Conservation (phyloP, 352 stramenopile species). For the Phytopythium litorale region DNA sequence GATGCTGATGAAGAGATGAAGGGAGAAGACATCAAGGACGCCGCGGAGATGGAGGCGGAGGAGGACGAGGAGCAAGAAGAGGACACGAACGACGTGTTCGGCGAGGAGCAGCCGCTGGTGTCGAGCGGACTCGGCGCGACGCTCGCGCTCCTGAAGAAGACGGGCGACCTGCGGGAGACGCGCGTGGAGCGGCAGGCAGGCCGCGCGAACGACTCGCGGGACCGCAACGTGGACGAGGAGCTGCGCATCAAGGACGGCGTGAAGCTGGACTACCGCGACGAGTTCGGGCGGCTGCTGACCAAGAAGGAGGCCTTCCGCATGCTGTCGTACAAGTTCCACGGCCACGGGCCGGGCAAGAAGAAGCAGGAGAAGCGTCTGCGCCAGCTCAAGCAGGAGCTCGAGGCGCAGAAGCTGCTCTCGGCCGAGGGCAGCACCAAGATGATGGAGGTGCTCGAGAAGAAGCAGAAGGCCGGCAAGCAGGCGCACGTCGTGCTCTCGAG, state of each 20-base stretch:
- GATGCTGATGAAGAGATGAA: constrained; percentile 35
- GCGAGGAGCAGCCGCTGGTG: constrained; percentile 83
- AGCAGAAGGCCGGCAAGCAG: constrained; percentile 78
- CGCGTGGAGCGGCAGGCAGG: constrained; percentile 90
- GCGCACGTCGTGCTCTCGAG: constrained; percentile 81
- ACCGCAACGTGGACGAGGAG: constrained; percentile 90
- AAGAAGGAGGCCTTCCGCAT: constrained; percentile 98
- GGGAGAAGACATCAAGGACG: constrained; percentile 10
- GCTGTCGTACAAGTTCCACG: constrained; percentile 98
- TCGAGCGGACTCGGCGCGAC: constrained; percentile 89
- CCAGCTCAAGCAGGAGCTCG: constrained; percentile 80
- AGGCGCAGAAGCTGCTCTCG: constrained; percentile 68
- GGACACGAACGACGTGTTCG: constrained; percentile 56
- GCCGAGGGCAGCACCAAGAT: constrained; percentile 78
- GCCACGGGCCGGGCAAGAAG: constrained; percentile 95
- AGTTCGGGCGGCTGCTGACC: constrained; percentile 95
- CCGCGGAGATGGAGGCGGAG: constrained; percentile 18
- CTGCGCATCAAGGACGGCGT: constrained; percentile 82
- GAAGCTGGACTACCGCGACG: constrained; percentile 96
- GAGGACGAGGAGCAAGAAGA: constrained; percentile 37
- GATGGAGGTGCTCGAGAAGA: constrained; percentile 85
- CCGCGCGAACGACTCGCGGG: constrained; percentile 93
- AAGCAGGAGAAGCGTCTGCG: constrained; percentile 95
- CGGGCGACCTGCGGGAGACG: constrained; percentile 89
- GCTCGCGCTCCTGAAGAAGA: constrained; percentile 90